Base-by-base conservation (phyloP, 768 basidiomycete genomes). In the Tylopilus subfusipes region DNA sequence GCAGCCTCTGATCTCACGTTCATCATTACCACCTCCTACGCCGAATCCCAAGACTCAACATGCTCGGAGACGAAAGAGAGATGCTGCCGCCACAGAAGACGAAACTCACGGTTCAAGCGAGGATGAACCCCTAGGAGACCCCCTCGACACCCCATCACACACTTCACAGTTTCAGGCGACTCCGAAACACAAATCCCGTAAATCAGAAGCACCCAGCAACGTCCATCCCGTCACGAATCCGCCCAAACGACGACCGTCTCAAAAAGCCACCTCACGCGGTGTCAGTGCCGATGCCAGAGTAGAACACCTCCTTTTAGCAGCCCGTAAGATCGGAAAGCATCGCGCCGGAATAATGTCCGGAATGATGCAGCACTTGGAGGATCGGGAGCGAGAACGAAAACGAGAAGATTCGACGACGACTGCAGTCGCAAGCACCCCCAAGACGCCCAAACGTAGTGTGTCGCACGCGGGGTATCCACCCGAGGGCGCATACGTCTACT, bases 221-320 rank as follows among this genome's bases (percentile, higher is more conserved):
- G 34, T 24, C 0, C 55, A 67, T 50, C 48, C 53, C 22, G 14
- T 12, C 21, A 36, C 54, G 13, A 57, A 53, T 33, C 38, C 50
- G 24, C 60, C 64, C 39, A 64, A 63, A 60, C 64, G 67, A 53
- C 66, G 67, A 47, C 45, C 53, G 27, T 62, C 65, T 30, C 69
- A 70, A 49, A 65, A 70, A 54, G 43, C 48, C 40, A 6, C 62
- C 1, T 65, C 65, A 5, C 62, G 62, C 33, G 65, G 79, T 38
- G 54, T 79, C 42, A 66, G 77, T 56, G 72, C 84, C 2, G 89
- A 91, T 56, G 89, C 88, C 5, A 79, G 85, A 43, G 76, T 78
- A 0, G 88, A 90, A 60, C 87, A 87, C 60, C 71, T 90, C 12
- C 74, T 91, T 2, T 72, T 87, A 13, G 88, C 88, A 4, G 84